These are phyloP conservation scores for Fusarium veterinarium DNA, from an alignment of 2,329 filamentous ascomycete genomes.

Conservation along the genomic window DNA sequence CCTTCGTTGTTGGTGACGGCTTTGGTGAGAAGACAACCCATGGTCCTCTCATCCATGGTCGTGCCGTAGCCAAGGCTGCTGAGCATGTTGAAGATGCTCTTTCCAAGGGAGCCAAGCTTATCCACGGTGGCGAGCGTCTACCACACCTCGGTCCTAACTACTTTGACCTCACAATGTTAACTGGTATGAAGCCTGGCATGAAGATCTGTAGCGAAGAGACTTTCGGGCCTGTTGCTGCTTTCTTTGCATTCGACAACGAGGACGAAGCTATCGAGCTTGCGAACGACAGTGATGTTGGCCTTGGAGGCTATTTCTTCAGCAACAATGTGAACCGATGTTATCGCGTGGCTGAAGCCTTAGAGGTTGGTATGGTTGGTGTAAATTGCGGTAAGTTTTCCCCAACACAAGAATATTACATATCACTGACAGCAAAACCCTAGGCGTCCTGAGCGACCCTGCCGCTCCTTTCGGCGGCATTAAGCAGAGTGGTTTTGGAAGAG, in stretches of 20 bases:
- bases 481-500: conserved; percentile 79
- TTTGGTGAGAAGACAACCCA: conserved; percentile 67
- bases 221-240: conserved; percentile 76
- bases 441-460: conserved; percentile 63
- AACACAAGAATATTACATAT: neutral
- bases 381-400: conserved; percentile 42
- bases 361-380: conserved; percentile 55
- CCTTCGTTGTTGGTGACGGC: conserved; percentile 68
- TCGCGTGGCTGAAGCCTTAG: conserved; percentile 60
- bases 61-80: conserved; percentile 71
- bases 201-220: conserved; percentile 74
- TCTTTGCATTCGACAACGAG: conserved; percentile 76
- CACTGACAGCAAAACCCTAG: conserved; percentile 35
- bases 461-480: conserved; percentile 80
- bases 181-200: conserved; percentile 75
- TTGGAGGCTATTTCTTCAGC: conserved; percentile 79
- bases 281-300: conserved; percentile 74
- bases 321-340: conserved; percentile 53
- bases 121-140: conserved; percentile 67
- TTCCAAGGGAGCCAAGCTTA: conserved; percentile 69
- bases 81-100: conserved; percentile 71
- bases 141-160: conserved; percentile 73
- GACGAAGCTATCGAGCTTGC: conserved; percentile 75
- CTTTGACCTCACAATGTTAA: conserved; percentile 75
- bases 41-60: conserved; percentile 73